phyloP scores from a whole-genome alignment of 495 filamentous ascomycete species.

The Penicillium herquei region DNA sequence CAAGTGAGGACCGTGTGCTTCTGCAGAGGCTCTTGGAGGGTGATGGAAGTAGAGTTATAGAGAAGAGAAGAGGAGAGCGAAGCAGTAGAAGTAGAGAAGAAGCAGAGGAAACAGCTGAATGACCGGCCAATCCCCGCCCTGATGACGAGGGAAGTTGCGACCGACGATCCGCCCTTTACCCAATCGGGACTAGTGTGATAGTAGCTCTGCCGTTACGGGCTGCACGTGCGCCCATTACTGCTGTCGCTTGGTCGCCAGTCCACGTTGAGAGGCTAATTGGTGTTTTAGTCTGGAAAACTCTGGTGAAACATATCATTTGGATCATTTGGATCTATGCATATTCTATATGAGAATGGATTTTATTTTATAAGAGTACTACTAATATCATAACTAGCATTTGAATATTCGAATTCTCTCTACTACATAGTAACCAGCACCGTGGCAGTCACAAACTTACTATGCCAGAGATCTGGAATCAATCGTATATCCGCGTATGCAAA shows the following conservation, averaged over 20 bases:
- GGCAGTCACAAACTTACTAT: no score
- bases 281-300: background rate
- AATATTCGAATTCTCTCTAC: no score
- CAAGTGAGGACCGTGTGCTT: background rate
- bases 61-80: background rate
- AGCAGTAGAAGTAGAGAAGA: background rate
- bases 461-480: background rate
- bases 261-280: background rate
- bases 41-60: background rate
- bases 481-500: background rate
- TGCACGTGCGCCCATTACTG: slow-evolving; percentile 13
- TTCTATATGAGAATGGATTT: no score
- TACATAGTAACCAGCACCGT: no score
- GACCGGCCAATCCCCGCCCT: slow-evolving; percentile 9
- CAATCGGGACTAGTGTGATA: slow-evolving; percentile 5
- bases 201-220: slow-evolving; percentile 3
- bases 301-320: background rate
- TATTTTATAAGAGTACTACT: no score
- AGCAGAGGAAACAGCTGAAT: background rate
- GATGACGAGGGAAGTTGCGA: slow-evolving; percentile 14
- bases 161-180: slow-evolving; percentile 1
- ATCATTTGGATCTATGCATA: background rate
- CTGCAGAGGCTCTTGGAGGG: background rate
- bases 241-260: slow-evolving; percentile 2
- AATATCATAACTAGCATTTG: no score